phyloP scores from a whole-genome alignment of 306 rosid species.

The Cicer judaicum region DNA sequence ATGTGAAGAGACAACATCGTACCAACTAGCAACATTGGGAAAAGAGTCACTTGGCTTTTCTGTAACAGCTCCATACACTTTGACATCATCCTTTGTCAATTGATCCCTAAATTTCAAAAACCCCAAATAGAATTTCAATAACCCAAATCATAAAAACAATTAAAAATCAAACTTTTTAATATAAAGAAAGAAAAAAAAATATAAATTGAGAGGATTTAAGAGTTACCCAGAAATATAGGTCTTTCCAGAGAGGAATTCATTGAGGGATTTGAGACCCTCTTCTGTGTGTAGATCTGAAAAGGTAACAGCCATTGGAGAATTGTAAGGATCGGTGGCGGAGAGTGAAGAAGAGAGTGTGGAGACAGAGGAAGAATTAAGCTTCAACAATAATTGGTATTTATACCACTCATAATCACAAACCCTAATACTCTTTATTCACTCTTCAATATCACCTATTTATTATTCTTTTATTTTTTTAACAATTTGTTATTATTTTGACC shows the following conservation, averaged over 20 bases:
- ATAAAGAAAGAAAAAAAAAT: background rate
- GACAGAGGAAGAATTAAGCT: background rate
- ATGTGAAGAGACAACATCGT: conserved; percentile 60
- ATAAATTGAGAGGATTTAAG: background rate
- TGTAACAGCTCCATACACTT: conserved; percentile 69
- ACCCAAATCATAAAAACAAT: conserved; percentile 1
- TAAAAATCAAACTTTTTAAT: background rate
- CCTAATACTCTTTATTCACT: conserved; percentile 33
- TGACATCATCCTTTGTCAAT: conserved; percentile 80
- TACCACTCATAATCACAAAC: conserved; percentile 39
- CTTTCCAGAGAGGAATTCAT: conserved; percentile 69
- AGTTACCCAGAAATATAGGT: conserved; percentile 74
- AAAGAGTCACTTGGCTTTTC: conserved; percentile 60
- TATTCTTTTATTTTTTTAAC: background rate
- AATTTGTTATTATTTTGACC: background rate
- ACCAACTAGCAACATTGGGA: conserved; percentile 73
- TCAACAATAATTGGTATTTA: conserved; percentile 42
- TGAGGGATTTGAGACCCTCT: conserved; percentile 76
- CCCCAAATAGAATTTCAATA: conserved; percentile 17
- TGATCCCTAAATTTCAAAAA: conserved; percentile 50
- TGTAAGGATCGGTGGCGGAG: conserved; percentile 11
- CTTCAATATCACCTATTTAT: background rate
- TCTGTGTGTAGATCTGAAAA: conserved; percentile 89
- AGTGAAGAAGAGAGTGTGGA: background rate
- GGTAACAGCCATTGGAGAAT: conserved; percentile 66